Conservation (phyloP, 2,329 filamentous ascomycete species). For the Orbilia blumenaviensis region DNA sequence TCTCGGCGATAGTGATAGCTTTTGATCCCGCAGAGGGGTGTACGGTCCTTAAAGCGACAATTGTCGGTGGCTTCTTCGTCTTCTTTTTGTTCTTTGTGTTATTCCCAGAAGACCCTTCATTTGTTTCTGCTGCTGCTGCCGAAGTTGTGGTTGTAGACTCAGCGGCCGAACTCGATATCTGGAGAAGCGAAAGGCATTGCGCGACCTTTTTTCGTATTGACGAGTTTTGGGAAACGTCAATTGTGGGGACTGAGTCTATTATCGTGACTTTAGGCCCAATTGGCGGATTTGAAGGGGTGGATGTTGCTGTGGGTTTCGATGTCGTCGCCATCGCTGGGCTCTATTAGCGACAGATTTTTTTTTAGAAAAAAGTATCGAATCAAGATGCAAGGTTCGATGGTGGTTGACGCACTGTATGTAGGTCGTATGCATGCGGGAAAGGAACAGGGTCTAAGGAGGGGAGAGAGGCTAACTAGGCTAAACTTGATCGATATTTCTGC, state of each 20-base stretch:
- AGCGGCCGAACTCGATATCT: not conserved
- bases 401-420: too few relatives aligned
- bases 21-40: slow-evolving; percentile 43
- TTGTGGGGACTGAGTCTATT: slow-evolving; percentile 24
- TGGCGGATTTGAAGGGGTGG: not conserved
- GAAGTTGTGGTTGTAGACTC: not conserved
- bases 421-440: too few relatives aligned
- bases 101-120: too few relatives aligned
- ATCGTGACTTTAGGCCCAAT: not conserved
- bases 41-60: slow-evolving; percentile 26
- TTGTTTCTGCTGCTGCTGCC: not conserved
- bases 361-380: too few relatives aligned
- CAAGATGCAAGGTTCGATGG: too few relatives aligned
- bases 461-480: not conserved
- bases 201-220: slow-evolving; percentile 28
- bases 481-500: slow-evolving; percentile 36
- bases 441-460: not conserved
- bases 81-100: slow-evolving; percentile 9
- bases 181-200: slow-evolving; percentile 39
- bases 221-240: slow-evolving; percentile 16
- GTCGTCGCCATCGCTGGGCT: not conserved
- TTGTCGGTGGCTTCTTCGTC: not conserved
- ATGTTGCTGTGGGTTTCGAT: not conserved
- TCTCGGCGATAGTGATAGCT: slow-evolving; percentile 41
- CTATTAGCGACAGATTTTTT: not conserved